Conservation (phyloP, 108 stramenopile genomes). For the Aureococcus anophagefferens region DNA sequence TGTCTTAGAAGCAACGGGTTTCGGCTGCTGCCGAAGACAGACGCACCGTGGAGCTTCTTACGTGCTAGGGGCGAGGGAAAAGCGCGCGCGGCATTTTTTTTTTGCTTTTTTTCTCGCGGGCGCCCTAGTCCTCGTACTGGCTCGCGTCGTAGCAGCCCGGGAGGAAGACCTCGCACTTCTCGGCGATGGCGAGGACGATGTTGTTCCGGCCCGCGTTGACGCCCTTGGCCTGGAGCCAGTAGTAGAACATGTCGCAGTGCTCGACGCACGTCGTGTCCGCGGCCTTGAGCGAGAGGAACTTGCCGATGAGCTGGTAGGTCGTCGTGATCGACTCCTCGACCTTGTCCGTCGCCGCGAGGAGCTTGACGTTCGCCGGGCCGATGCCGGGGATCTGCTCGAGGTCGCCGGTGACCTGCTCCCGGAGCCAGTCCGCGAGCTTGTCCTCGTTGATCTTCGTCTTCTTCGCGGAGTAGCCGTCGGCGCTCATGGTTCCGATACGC, state of each 20-base stretch:
- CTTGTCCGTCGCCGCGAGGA: slow-evolving; percentile 9
- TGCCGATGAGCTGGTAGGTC: slow-evolving; percentile 50
- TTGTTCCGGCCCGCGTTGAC: slow-evolving; percentile 41
- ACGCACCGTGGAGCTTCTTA: no score
- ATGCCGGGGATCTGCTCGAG: slow-evolving; percentile 21
- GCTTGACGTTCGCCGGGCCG: slow-evolving; percentile 18
- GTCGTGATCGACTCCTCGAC: slow-evolving; percentile 11
- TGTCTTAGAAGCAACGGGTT: no score
- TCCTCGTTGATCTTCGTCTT: background rate
- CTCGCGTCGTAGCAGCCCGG: slow-evolving; percentile 33
- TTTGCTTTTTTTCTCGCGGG: no score
- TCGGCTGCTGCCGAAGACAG: no score
- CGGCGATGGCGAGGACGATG: slow-evolving; percentile 47
- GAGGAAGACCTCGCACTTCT: slow-evolving; percentile 45
- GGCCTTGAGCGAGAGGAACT: slow-evolving; percentile 43
- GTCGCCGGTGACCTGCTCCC: background rate
- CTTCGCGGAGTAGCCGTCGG: background rate
- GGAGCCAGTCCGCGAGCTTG: background rate
- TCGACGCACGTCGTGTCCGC: slow-evolving; percentile 34
- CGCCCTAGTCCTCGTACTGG: background rate
- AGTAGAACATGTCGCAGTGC: slow-evolving; percentile 49
- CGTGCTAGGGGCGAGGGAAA: no score
- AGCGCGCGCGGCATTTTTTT: no score
- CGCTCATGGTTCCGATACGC: no score
- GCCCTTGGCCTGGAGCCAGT: slow-evolving; percentile 38